These are phyloP conservation scores for Xylariaceae sp. DNA, from an alignment of 2,329 filamentous ascomycete genomes.

Conservation along the genomic window DNA sequence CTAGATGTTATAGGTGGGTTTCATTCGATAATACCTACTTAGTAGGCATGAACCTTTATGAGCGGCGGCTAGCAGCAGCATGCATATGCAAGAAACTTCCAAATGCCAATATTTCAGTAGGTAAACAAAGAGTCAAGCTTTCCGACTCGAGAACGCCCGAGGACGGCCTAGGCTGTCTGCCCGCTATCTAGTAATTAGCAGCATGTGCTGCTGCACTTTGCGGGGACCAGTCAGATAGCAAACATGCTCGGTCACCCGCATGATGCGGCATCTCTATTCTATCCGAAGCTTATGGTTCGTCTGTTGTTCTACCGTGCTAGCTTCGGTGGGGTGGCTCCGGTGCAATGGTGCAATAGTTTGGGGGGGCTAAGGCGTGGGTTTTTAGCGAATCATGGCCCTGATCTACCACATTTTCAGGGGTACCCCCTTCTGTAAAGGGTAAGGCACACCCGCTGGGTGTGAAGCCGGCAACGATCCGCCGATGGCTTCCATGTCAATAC, in stretches of 20 bases:
- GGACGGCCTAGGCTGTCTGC: slow-evolving; percentile 36
- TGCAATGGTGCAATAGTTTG: slow-evolving; percentile 25
- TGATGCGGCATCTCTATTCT: slow-evolving; percentile 21
- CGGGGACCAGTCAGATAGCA: slow-evolving; percentile 25
- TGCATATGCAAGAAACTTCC: not conserved
- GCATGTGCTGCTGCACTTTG: slow-evolving; percentile 12
- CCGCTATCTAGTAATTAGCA: no score
- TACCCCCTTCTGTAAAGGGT: slow-evolving; percentile 26
- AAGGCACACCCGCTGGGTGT: slow-evolving; percentile 32
- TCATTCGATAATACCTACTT: no score
- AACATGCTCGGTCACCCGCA: slow-evolving; percentile 26
- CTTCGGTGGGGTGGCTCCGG: slow-evolving; percentile 13
- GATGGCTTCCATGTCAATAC: slow-evolving; percentile 19
- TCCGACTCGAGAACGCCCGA: not conserved
- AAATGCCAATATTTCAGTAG: not conserved
- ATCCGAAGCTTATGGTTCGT: slow-evolving; percentile 29
- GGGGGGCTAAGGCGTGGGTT: slow-evolving; percentile 22
- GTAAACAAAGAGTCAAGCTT: not conserved
- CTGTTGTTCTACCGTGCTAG: slow-evolving; percentile 20
- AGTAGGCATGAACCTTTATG: no score
- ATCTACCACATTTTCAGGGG: slow-evolving; percentile 20
- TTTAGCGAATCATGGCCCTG: slow-evolving; percentile 19
- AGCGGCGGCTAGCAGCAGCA: not conserved
- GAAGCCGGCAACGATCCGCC: slow-evolving; percentile 17
- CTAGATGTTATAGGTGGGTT: no score